Evolutionary conservation across 148 eudicot genomes (phyloP).

Genomic region (Fallopia convolvulus): DNA sequence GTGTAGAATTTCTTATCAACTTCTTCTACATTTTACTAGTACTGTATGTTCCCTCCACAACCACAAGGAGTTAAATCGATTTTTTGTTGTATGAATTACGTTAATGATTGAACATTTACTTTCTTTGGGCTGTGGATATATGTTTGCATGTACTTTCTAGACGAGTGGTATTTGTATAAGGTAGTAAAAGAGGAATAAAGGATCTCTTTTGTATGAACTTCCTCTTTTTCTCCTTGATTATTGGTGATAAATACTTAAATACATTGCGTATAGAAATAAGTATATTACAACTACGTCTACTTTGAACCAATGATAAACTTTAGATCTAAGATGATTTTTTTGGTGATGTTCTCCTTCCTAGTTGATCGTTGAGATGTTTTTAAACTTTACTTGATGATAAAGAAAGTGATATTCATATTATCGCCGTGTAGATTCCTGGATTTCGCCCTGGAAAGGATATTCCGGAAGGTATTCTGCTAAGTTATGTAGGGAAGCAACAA

Average conservation of each 20-base stretch:
- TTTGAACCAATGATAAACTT: neutral
- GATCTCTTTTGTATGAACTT: neutral
- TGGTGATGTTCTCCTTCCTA: neutral
- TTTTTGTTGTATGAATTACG: neutral
- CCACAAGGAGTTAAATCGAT: neutral
- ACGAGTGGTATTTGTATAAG: neutral
- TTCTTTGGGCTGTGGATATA: neutral
- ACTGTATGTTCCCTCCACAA: neutral
- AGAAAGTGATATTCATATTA: neutral
- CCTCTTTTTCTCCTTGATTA: neutral
- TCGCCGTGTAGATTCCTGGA: constrained; percentile 67
- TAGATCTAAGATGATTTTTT: neutral
- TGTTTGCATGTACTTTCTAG: neutral
- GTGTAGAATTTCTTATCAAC: neutral
- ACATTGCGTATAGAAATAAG: neutral
- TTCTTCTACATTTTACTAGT: neutral
- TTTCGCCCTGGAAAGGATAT: constrained; percentile 89
- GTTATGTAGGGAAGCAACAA: constrained; percentile 53
- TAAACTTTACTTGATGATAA: neutral
- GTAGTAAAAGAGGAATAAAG: neutral
- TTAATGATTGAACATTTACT: neutral
- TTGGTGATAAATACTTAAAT: neutral
- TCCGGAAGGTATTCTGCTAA: constrained; percentile 70
- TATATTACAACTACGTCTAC: neutral
- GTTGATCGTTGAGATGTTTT: neutral